These are phyloP conservation scores for Triadica sebifera DNA, from an alignment of 345 rosid species.

Conservation along the genomic window DNA sequence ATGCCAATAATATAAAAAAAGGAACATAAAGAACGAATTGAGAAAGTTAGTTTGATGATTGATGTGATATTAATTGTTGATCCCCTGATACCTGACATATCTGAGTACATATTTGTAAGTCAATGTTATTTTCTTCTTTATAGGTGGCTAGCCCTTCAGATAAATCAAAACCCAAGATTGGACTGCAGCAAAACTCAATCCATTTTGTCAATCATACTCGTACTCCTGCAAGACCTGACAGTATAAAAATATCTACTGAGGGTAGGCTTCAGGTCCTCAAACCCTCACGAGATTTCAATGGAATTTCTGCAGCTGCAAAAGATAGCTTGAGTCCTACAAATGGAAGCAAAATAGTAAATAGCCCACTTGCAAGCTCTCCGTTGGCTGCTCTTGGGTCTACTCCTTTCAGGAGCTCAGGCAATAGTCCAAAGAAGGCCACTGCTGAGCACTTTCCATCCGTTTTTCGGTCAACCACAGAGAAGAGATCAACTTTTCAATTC, in stretches of 20 bases:
- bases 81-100: neutral
- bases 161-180: constrained; percentile 34
- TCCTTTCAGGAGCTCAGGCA: constrained; percentile 30
- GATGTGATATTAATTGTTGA: neutral
- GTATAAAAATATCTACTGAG: constrained; percentile 29
- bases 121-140: neutral
- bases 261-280: constrained; percentile 44
- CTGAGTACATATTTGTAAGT: neutral
- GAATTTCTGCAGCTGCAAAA: constrained; percentile 26
- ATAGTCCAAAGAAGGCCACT: constrained; percentile 21
- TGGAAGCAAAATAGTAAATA: constrained; percentile 29
- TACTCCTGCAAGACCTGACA: constrained; percentile 34
- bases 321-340: constrained; percentile 37
- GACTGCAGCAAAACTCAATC: constrained; percentile 28
- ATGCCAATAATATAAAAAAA: neutral
- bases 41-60: neutral
- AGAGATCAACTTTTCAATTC: constrained; percentile 41
- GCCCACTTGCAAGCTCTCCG: constrained; percentile 21
- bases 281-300: constrained; percentile 40
- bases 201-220: constrained; percentile 26
- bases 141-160: constrained; percentile 42
- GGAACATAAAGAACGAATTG: neutral
- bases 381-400: constrained; percentile 25
- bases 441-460: constrained; percentile 26
- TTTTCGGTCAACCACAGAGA: constrained; percentile 29